These are phyloP conservation scores for Aureoboletus auriporus DNA, from an alignment of 768 basidiomycete species.

Conservation along the genomic window DNA sequence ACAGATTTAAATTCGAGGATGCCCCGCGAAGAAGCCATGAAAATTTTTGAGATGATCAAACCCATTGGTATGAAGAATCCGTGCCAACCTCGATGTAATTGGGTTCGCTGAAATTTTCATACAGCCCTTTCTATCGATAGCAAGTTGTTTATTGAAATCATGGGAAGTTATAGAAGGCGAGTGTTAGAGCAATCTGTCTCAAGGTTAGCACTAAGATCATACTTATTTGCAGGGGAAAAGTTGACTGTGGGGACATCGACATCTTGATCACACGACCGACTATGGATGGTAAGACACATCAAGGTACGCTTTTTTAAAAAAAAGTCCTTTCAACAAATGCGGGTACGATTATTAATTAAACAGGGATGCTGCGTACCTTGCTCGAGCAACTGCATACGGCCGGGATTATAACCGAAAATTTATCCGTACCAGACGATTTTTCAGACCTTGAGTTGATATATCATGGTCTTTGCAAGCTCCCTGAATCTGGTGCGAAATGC, in stretches of 20 bases:
- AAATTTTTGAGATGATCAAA: slow-evolving; percentile 70
- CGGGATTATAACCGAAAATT: slow-evolving; percentile 75
- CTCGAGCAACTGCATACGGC: slow-evolving; percentile 50
- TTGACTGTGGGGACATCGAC: slow-evolving; percentile 88
- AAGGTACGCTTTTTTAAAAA: slow-evolving; percentile 48
- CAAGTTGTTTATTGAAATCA: slow-evolving; percentile 73
- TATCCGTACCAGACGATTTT: slow-evolving; percentile 66
- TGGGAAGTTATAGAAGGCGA: slow-evolving; percentile 87
- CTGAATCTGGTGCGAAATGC: slow-evolving; percentile 41
- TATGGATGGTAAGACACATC: slow-evolving; percentile 70
- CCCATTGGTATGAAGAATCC: slow-evolving; percentile 56
- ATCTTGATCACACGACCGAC: slow-evolving; percentile 77
- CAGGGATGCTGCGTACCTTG: slow-evolving; percentile 61
- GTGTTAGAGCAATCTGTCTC: not conserved
- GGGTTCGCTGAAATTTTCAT: not conserved
- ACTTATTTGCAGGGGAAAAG: slow-evolving; percentile 54
- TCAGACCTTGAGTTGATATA: slow-evolving; percentile 72
- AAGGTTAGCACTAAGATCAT: not conserved
- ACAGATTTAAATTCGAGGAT: slow-evolving; percentile 82
- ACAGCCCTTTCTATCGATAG: slow-evolving; percentile 69
- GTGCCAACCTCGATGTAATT: not conserved
- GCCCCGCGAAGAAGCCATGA: slow-evolving; percentile 74
- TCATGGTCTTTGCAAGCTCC: slow-evolving; percentile 72
- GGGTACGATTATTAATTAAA: not conserved
- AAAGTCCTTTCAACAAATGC: not conserved